These are phyloP conservation scores for Thozetella sp. DNA, from an alignment of 495 filamentous ascomycete genomes.

Conservation along the genomic window DNA sequence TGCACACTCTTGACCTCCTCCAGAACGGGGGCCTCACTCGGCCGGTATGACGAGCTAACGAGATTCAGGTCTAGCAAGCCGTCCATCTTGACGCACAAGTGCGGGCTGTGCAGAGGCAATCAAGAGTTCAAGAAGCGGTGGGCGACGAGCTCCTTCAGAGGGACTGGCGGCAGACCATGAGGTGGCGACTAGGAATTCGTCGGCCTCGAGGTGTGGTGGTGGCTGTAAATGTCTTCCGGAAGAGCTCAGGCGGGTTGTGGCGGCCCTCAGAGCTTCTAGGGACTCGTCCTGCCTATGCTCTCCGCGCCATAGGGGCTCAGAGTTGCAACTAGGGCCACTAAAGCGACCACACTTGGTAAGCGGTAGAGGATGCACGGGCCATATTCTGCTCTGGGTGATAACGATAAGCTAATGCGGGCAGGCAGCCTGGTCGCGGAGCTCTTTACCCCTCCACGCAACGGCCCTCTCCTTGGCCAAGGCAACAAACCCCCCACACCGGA, in stretches of 20 bases:
- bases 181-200: no score
- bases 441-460: not conserved
- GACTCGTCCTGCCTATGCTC: not conserved
- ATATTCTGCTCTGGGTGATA: not conserved
- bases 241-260: no score
- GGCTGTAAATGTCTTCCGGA: no score
- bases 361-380: not conserved
- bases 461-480: not conserved
- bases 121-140: no score
- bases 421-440: not conserved
- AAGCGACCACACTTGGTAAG: no score
- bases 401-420: not conserved
- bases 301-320: no score
- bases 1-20: conserved; percentile 18
- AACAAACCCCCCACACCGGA: conserved; percentile 15
- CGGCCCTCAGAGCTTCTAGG: not conserved
- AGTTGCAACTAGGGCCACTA: no score
- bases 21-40: conserved; percentile 11
- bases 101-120: no score
- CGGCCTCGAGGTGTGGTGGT: no score
- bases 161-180: no score
- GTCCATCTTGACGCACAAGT: conserved; percentile 49
- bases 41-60: conserved; percentile 42
- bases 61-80: conserved; percentile 41
- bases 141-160: no score